Conservation (phyloP, 2,329 filamentous ascomycete genomes). For the Beauveria sp. region DNA sequence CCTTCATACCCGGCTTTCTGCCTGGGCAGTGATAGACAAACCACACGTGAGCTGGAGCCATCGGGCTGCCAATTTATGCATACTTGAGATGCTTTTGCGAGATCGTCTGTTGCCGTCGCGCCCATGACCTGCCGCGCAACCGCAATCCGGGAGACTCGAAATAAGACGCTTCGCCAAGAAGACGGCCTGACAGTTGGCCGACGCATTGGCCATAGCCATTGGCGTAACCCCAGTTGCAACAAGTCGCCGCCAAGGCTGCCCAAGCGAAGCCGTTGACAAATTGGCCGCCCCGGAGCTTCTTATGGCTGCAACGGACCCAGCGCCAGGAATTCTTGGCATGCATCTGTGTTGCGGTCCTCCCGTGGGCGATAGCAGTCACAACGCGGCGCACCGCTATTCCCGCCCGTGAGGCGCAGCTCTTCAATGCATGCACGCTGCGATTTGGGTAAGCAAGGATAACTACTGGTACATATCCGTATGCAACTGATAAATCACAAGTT, state of each 20-base stretch:
- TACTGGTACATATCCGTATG: background rate
- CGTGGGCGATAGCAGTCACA: background rate
- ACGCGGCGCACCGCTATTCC: background rate
- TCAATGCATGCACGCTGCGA: background rate
- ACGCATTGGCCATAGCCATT: background rate
- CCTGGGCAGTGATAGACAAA: background rate
- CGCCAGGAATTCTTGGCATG: background rate
- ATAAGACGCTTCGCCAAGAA: background rate
- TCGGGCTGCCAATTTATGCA: background rate
- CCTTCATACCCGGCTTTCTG: background rate
- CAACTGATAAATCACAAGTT: background rate
- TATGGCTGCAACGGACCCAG: conserved; percentile 1
- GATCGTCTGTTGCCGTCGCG: background rate
- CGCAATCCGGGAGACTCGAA: background rate
- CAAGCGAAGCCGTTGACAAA: background rate
- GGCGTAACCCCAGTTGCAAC: background rate
- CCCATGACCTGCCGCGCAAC: background rate
- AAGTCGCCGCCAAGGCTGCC: background rate
- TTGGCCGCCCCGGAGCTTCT: background rate
- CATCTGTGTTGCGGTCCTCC: background rate
- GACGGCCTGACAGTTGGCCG: background rate
- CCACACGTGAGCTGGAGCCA: background rate
- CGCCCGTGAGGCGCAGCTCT: background rate
- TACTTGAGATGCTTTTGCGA: background rate
- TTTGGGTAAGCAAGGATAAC: background rate